Evolutionary conservation across 805 yeast species (phyloP).

Genomic region (Nadsonia fulvescens): DNA sequence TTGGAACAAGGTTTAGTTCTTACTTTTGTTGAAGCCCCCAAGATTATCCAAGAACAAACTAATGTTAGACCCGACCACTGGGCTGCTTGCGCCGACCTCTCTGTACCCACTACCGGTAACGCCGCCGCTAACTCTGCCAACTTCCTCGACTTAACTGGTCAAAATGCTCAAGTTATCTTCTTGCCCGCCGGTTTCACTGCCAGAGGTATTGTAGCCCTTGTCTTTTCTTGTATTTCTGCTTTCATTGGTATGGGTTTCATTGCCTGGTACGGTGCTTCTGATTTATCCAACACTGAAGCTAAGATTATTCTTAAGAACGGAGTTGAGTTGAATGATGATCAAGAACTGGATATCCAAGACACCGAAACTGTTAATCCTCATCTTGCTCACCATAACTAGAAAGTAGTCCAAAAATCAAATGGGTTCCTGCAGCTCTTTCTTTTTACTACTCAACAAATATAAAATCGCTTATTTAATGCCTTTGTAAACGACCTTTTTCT

Average conservation of each 20-base stretch:
- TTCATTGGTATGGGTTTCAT: slow-evolving; percentile 63
- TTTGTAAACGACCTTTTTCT: too few species aligned
- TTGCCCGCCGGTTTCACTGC: slow-evolving; percentile 89
- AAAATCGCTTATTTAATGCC: too few species aligned
- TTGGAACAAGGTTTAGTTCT: slow-evolving; percentile 77
- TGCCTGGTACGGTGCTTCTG: slow-evolving; percentile 72
- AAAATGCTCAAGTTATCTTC: slow-evolving; percentile 44
- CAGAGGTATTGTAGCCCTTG: slow-evolving; percentile 85
- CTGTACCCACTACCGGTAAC: slow-evolving; percentile 46
- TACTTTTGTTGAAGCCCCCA: slow-evolving; percentile 69
- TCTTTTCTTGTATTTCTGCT: slow-evolving; percentile 77
- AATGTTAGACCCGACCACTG: slow-evolving; percentile 37
- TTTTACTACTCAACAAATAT: too few species aligned
- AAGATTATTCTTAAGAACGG: slow-evolving; percentile 35
- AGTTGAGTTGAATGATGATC: slow-evolving; percentile 25
- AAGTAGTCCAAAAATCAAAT: too few species aligned
- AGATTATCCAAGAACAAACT: slow-evolving; percentile 27
- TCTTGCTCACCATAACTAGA: too few species aligned
- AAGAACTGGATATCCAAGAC: slow-evolving; percentile 14
- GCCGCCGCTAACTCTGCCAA: slow-evolving; percentile 72
- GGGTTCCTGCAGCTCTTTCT: too few species aligned
- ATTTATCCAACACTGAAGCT: slow-evolving; percentile 49
- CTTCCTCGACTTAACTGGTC: slow-evolving; percentile 47
- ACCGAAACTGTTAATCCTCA: slow-evolving; percentile 2
- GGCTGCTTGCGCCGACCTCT: slow-evolving; percentile 38